These are phyloP conservation scores for Tubosaeta sp. DNA, from an alignment of 768 basidiomycete species.

Conservation along the genomic window DNA sequence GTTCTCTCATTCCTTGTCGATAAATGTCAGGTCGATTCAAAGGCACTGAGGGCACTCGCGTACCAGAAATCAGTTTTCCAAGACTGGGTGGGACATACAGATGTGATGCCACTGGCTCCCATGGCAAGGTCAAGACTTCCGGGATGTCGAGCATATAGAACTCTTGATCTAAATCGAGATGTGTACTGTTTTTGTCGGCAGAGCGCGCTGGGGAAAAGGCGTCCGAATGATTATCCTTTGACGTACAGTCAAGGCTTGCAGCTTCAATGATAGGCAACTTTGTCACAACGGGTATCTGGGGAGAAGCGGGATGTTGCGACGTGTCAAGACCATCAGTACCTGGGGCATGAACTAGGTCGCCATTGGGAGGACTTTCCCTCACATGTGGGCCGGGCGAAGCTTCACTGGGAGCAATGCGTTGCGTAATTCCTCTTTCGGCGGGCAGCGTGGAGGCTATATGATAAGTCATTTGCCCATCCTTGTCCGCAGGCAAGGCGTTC, in stretches of 20 bases:
- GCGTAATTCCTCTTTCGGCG: slow-evolving; percentile 1
- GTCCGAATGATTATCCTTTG: background rate
- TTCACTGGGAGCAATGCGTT: background rate
- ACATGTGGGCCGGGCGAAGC: background rate
- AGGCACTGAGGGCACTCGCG: slow-evolving; percentile 2
- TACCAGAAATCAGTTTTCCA: slow-evolving; percentile 34
- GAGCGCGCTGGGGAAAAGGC: background rate
- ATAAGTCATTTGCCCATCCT: background rate
- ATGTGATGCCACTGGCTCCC: slow-evolving; percentile 26
- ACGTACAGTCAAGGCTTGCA: background rate
- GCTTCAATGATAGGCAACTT: background rate
- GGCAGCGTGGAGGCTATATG: background rate
- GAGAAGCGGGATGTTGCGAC: background rate
- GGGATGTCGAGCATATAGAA: slow-evolving; percentile 34
- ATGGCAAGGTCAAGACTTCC: slow-evolving; percentile 31
- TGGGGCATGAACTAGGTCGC: background rate
- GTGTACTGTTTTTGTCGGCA: background rate
- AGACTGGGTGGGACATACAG: slow-evolving; percentile 35
- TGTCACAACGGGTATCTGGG: background rate
- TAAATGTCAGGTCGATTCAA: background rate
- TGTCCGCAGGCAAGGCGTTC: background rate
- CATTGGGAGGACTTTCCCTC: background rate
- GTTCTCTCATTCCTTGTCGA: slow-evolving; percentile 30
- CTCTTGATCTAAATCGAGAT: slow-evolving; percentile 11
- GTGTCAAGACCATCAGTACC: background rate